Base-by-base conservation (phyloP, 2,329 filamentous ascomycete species). In the Dryadomyces quercivorus region DNA sequence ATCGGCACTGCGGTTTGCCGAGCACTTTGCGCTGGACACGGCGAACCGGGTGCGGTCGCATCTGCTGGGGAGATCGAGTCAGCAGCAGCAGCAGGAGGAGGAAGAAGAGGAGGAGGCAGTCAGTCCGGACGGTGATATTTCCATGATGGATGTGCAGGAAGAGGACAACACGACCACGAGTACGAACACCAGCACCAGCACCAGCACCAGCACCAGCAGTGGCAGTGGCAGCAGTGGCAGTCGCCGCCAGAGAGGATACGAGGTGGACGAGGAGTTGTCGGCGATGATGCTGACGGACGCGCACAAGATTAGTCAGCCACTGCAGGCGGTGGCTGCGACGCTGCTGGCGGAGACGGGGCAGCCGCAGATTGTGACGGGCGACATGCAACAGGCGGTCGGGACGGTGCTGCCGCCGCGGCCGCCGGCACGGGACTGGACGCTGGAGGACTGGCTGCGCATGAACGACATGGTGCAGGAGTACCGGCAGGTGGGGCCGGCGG, bases 401-500 rank as follows among this genome's bases (percentile, higher is more conserved):
- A n/a, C n/a, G n/a, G n/a, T n/a, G n/a, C n/a, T n/a, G n/a, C n/a
- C n/a, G n/a, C n/a, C n/a, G n/a, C 26, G 26, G 26, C 26, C 4
- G 4, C 26, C 26, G 26, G 26, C 44, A 45, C 43, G 58, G 45
- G 51, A 52, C 26, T 64, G 63, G 62, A 56, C 52, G 8, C 46
- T 59, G 9, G 63, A 69, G 31, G 77, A 82, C 67, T 81, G 78
- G 78, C 60, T 75, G 22, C 66, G 72, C 45, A 70, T 82, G 36
- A 73, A 81, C 62, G 66, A 71, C 53, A 65, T 81, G 2, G 66
- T 81, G 16, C 72, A 76, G 50, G 66, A 73, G n/a, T 75, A 77
- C 31, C 75, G 76, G 12, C 68, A 69, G 20, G 59, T 61, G 55
- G 70, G 72, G 2, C 68, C 71, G 2, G 70, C 68, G 45, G 63